These are phyloP conservation scores for Cystobasidiopsis lactophilus DNA, from an alignment of 768 basidiomycete species.

Conservation along the genomic window DNA sequence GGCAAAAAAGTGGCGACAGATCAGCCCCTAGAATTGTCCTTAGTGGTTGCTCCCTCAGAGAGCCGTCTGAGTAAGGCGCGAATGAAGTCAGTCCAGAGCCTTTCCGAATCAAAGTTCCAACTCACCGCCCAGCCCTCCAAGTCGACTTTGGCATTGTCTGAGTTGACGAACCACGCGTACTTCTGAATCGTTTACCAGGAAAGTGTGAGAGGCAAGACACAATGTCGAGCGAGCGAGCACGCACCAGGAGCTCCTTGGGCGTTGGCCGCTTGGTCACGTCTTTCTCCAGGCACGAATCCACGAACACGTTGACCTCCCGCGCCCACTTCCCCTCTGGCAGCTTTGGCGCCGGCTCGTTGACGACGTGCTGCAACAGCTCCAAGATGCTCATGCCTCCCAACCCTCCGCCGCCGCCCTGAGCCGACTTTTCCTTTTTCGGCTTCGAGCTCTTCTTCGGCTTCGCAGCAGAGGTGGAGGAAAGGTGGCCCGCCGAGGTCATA, in stretches of 20 bases:
- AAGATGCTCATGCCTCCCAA: constrained; percentile 97
- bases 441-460: constrained; percentile 32
- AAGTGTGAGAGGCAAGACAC: background rate
- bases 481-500: background rate
- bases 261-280: constrained; percentile 35
- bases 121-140: constrained; percentile 49
- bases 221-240: constrained; percentile 9
- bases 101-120: too few relatives aligned
- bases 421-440: constrained; percentile 69
- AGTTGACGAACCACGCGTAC: constrained; percentile 49
- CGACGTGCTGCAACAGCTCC: constrained; percentile 89
- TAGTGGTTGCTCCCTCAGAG: too few relatives aligned
- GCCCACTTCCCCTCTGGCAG: constrained; percentile 56
- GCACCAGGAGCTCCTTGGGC: constrained; percentile 23
- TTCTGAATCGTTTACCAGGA: constrained; percentile 29
- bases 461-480: constrained; percentile 17
- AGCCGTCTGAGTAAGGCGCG: too few relatives aligned
- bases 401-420: constrained; percentile 78
- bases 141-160: constrained; percentile 41
- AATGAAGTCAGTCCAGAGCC: too few relatives aligned
- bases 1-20: too few relatives aligned
- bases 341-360: constrained; percentile 88
- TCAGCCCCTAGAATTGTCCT: too few relatives aligned
- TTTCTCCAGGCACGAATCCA: constrained; percentile 75
- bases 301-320: constrained; percentile 52